Evolutionary conservation across 2,329 filamentous ascomycete genomes (phyloP), one percentile per base, ranked within the genome.

Genomic region (Zarea fungicola): DNA sequence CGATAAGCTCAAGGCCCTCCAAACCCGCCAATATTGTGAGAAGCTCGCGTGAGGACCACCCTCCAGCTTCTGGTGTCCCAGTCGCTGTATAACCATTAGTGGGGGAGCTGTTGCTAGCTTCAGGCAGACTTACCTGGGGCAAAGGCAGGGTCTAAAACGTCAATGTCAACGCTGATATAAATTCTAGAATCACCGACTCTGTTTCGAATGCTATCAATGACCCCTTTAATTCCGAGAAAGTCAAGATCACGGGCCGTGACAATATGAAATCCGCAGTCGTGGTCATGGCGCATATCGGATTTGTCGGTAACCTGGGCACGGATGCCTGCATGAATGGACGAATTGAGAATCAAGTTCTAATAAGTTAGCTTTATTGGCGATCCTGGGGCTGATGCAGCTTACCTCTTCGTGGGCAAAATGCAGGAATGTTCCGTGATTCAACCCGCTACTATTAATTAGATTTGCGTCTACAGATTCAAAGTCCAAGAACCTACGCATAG

Each of bases 41-140:
- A 55, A 95, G 70, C 69, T 95, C 89, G 37, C 89, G 74, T 18
- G 85, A 90, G 3, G 86, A 91, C 89, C 89, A 95, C 21, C 89
- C 89, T 51, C 89, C 88, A 0, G 87, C 84, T 69, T 93, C 89
- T 0, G 89, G 89, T 0, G 89, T 93, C 1, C 89, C 89, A 0
- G 88, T 92, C 1, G 83, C 86, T 3, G 85, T 13, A 40, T 49
- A 18, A 50, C n/a, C n/a, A n/a, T n/a, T n/a, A n/a, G n/a, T n/a
- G n/a, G n/a, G n/a, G n/a, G n/a, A n/a, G n/a, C n/a, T n/a, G n/a
- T n/a, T n/a, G n/a, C n/a, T n/a, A n/a, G n/a, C n/a, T n/a, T n/a
- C n/a, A n/a, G n/a, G n/a, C n/a, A n/a, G 16, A 21, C 34, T 7
- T 47, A 51, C 49, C 49, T 23, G 59, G 59, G 1, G 58, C 59